Conservation (phyloP, 2,329 filamentous ascomycete species). For the Venturia nashicola region DNA sequence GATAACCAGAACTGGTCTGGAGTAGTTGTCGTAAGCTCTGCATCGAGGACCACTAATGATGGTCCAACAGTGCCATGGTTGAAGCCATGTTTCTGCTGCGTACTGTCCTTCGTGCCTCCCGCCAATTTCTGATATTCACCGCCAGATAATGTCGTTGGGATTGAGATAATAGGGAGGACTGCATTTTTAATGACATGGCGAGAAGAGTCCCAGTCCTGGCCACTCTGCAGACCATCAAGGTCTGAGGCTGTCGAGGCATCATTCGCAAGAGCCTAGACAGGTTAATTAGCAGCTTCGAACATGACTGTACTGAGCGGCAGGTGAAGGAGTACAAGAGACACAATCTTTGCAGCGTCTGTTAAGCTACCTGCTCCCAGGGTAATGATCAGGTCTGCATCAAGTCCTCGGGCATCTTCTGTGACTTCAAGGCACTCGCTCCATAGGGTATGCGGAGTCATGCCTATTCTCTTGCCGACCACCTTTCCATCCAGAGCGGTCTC, state of each 20-base stretch:
- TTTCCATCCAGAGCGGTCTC: constrained; percentile 27
- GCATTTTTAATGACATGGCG: constrained; percentile 11
- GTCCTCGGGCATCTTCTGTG: constrained; percentile 26
- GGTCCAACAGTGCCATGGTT: constrained; percentile 28
- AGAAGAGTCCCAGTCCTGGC: constrained; percentile 7
- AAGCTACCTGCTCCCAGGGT: constrained; percentile 44
- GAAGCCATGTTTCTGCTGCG: constrained; percentile 16
- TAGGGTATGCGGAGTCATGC: constrained; percentile 42
- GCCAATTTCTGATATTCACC: constrained; percentile 29
- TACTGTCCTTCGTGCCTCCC: constrained; percentile 26
- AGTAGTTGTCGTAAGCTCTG: constrained; percentile 37
- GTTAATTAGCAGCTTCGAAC: constrained; percentile 1
- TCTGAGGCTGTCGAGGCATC: constrained; percentile 25
- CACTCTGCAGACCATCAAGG: constrained; percentile 19
- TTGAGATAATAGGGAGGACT: constrained; percentile 24
- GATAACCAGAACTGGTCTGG: constrained; percentile 44
- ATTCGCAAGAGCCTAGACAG: constrained; percentile 34
- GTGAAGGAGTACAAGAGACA: constrained; percentile 27
- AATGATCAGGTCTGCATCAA: constrained; percentile 36
- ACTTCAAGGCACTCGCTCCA: constrained; percentile 41
- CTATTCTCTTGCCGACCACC: constrained; percentile 34
- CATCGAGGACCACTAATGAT: constrained; percentile 44
- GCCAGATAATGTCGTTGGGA: constrained; percentile 30
- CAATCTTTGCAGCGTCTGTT: constrained; percentile 44
- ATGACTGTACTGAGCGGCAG: not conserved